These are phyloP conservation scores for Scedosporium boydii DNA, from an alignment of 2,329 filamentous ascomycete genomes.

Conservation along the genomic window DNA sequence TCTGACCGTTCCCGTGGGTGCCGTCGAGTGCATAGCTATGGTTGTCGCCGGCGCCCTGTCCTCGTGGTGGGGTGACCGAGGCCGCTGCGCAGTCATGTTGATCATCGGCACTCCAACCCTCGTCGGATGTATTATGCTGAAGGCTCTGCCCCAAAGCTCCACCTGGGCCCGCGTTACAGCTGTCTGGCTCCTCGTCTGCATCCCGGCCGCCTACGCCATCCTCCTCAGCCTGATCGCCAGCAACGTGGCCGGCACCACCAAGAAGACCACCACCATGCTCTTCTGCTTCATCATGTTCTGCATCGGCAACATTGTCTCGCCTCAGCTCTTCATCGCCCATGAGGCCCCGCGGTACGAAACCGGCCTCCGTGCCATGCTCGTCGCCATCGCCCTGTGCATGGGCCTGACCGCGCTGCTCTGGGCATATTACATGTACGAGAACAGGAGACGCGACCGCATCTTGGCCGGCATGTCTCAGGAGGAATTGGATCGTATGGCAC, in stretches of 20 bases:
- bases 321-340: conserved; percentile 10
- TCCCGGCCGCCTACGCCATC: conserved; percentile 13
- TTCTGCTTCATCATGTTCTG: conserved; percentile 35
- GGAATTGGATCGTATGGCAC: too few relatives aligned
- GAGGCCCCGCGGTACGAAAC: conserved; percentile 5
- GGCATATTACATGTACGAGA: too few relatives aligned
- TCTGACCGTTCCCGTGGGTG: conserved; percentile 15
- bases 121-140: conserved; percentile 13
- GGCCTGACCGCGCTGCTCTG: too few relatives aligned
- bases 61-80: conserved; percentile 11
- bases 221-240: conserved; percentile 8
- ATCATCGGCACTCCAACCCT: conserved; percentile 7
- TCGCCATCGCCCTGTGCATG: neutral
- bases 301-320: conserved; percentile 9
- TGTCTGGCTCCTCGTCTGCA: conserved; percentile 15
- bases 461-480: too few relatives aligned
- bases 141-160: conserved; percentile 8
- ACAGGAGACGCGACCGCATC: too few relatives aligned
- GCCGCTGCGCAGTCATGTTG: conserved; percentile 11
- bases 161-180: conserved; percentile 9
- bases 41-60: conserved; percentile 17
- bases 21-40: conserved; percentile 17
- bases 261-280: conserved; percentile 39
- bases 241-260: conserved; percentile 38
- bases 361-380: neutral